Conservation (phyloP, 176 grass and related monocot species). For the Lolium perenne region DNA sequence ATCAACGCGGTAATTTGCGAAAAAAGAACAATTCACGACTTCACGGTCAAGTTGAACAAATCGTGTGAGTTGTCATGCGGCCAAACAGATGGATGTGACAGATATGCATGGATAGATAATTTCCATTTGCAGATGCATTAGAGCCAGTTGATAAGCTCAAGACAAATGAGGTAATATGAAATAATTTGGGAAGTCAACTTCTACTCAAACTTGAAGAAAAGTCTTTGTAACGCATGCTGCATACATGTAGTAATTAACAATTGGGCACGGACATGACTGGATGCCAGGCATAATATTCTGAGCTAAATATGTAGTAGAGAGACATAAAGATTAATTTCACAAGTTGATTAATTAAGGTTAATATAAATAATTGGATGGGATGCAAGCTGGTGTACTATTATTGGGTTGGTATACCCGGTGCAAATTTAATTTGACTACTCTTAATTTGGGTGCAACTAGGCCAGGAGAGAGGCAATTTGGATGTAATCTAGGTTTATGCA, state of each 20-base stretch:
- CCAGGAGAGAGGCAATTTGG: not conserved
- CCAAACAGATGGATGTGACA: not conserved
- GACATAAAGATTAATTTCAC: not conserved
- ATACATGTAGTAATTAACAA: not conserved
- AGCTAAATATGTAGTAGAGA: not conserved
- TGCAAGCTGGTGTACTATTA: not conserved
- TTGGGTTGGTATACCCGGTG: not conserved
- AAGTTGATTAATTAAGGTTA: not conserved
- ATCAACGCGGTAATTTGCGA: not conserved
- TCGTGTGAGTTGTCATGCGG: not conserved
- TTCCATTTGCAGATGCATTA: constrained; percentile 23
- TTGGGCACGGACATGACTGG: not conserved
- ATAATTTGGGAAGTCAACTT: constrained; percentile 30
- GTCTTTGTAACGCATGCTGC: not conserved
- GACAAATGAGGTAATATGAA: not conserved
- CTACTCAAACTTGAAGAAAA: constrained; percentile 7
- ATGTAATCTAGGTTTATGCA: too few species aligned
- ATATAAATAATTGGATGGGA: not conserved
- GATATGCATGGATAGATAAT: constrained; percentile 1
- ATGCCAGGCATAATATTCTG: not conserved
- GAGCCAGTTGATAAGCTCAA: constrained; percentile 9
- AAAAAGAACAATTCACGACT: not conserved
- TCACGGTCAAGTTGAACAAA: not conserved
- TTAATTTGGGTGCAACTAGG: constrained; percentile 1
- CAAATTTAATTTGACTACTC: too few species aligned